phyloP scores from a whole-genome alignment of 768 basidiomycete species.

The Trametes gibbosa region DNA sequence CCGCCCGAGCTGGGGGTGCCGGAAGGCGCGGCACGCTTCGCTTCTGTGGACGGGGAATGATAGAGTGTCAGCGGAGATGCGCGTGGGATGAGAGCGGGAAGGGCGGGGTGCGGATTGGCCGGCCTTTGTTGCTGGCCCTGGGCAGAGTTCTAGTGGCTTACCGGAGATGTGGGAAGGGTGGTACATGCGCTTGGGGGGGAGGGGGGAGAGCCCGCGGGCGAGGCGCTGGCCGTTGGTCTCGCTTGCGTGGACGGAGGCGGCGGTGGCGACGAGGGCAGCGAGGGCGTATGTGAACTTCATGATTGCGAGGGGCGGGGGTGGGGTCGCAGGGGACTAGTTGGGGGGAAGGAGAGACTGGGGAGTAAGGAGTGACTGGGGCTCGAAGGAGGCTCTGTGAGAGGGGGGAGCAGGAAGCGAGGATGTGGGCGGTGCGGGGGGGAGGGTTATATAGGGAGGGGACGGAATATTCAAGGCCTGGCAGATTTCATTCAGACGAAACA shows the following conservation, averaged over 20 bases:
- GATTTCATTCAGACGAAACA: constrained; percentile 5
- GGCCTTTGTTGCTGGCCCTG: neutral
- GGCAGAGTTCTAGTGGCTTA: neutral
- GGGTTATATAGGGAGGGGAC: constrained; percentile 1
- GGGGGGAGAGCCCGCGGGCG: constrained; percentile 15
- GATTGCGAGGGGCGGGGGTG: neutral
- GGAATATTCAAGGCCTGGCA: neutral
- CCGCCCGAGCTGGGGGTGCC: constrained; percentile 6
- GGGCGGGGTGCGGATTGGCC: neutral
- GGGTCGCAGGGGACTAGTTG: constrained; percentile 9
- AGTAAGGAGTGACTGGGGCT: constrained; percentile 11
- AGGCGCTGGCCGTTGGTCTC: constrained; percentile 18
- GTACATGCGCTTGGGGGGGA: constrained; percentile 10
- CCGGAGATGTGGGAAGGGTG: constrained; percentile 6
- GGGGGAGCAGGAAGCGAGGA: constrained; percentile 7
- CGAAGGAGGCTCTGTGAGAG: constrained; percentile 2
- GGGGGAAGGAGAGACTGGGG: constrained; percentile 1
- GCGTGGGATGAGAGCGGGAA: neutral
- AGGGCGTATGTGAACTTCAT: constrained; percentile 19
- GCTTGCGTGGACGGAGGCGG: constrained; percentile 13
- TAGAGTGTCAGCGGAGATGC: neutral
- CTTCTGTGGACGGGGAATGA: neutral
- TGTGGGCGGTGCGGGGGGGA: neutral
- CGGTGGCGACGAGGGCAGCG: constrained; percentile 13
- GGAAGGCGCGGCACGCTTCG: constrained; percentile 13